Conservation (phyloP, 352 stramenopile genomes). For the Phytophthora pistaciae region DNA sequence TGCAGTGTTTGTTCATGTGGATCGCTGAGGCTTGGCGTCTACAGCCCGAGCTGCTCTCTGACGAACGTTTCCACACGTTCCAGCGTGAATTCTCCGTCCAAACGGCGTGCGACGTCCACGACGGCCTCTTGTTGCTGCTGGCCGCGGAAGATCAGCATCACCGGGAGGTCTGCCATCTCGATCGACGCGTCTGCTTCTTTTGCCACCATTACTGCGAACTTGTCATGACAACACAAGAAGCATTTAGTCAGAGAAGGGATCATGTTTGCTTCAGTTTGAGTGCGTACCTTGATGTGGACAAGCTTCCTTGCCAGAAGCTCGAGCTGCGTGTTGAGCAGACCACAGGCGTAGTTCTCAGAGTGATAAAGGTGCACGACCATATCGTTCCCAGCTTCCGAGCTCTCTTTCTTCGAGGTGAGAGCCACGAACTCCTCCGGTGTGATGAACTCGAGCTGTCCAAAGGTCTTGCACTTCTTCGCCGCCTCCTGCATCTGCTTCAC, state of each 20-base stretch:
- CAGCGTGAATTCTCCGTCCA: conserved; percentile 77
- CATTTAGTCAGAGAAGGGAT: neutral
- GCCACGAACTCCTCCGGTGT: conserved; percentile 66
- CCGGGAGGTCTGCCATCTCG: conserved; percentile 65
- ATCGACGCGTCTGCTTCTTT: conserved; percentile 78
- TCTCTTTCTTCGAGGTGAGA: conserved; percentile 31
- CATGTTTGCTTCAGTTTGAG: neutral
- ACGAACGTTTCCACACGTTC: conserved; percentile 53
- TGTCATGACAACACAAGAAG: conserved; percentile 5
- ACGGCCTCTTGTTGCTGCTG: conserved; percentile 64
- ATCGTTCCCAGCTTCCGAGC: conserved; percentile 18
- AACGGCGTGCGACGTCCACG: conserved; percentile 59
- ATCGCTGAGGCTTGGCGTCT: conserved; percentile 3
- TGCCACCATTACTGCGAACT: conserved; percentile 75
- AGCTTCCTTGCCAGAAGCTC: conserved; percentile 61
- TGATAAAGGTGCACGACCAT: conserved; percentile 77
- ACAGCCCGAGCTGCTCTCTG: conserved; percentile 40
- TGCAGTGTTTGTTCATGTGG: neutral
- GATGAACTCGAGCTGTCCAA: conserved; percentile 68
- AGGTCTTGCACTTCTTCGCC: conserved; percentile 43
- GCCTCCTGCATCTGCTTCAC: conserved; percentile 69
- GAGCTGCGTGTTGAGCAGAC: conserved; percentile 75
- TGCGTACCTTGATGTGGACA: conserved; percentile 66
- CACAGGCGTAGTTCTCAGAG: conserved; percentile 77
- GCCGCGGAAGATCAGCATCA: conserved; percentile 74